phyloP scores from a whole-genome alignment of 495 filamentous ascomycete genomes.

The Neurospora terricola region DNA sequence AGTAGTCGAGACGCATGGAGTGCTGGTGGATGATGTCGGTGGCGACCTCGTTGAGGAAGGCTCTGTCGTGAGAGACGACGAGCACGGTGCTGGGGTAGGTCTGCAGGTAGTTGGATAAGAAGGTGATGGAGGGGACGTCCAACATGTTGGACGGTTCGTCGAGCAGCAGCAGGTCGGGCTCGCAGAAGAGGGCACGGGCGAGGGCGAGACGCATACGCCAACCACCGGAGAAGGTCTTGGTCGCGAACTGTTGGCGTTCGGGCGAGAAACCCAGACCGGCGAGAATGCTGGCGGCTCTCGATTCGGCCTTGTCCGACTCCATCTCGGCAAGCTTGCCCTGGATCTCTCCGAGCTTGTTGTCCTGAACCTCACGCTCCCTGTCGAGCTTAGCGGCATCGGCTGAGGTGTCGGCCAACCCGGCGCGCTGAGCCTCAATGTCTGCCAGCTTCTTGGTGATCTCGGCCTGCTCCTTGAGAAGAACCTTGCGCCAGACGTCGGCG shows the following conservation, averaged over 20 bases:
- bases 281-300: constrained; percentile 87
- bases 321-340: constrained; percentile 91
- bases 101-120: constrained; percentile 93
- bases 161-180: constrained; percentile 90
- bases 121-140: constrained; percentile 99
- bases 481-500: constrained; percentile 98
- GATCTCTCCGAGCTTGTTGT: constrained; percentile 80
- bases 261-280: constrained; percentile 94
- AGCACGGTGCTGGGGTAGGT: constrained; percentile 89
- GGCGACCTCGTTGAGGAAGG: constrained; percentile 98
- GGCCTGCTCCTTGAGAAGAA: constrained; percentile 80
- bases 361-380: constrained; percentile 77
- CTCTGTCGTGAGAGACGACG: constrained; percentile 97
- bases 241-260: constrained; percentile 85
- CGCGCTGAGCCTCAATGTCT: constrained; percentile 69
- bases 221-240: constrained; percentile 98
- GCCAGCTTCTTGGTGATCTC: constrained; percentile 76
- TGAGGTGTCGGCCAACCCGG: constrained; percentile 75
- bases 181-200: constrained; percentile 93
- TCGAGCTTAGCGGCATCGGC: constrained; percentile 76
- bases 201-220: constrained; percentile 98
- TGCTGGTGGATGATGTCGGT: constrained; percentile 99
- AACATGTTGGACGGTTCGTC: constrained; percentile 99
- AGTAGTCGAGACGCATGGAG: constrained; percentile 94
- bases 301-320: constrained; percentile 98